Evolutionary conservation across 1,139 yeast species (phyloP), one percentile per base, ranked within the genome.

Genomic region (Scheffersomyces cryptocercus): DNA sequence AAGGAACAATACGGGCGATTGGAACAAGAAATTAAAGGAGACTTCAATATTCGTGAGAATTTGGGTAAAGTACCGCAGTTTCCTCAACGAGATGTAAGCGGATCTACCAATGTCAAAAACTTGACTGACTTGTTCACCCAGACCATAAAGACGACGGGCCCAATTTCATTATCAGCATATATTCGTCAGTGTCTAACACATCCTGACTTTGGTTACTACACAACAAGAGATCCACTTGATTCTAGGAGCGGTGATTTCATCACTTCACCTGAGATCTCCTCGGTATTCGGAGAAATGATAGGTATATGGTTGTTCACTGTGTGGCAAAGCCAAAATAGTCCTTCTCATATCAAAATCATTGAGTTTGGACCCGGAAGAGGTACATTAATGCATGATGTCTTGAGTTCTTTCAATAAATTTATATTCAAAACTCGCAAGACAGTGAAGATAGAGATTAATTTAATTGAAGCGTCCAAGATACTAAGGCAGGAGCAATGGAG

Each of bases 281-380:
- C 88, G 38, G 85, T 88, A 67, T 88, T 88, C 69, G 96, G 96
- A 9, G 96, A 88, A 59, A 79, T 88, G 71, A 75, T 88, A 43
- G 96, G 95, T 0, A 68, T 88, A 8, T 88, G 95, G 90, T 68
- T 76, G 44, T 80, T 70, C 47, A 70, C 77, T 14, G 74, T 79
- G 24, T 87, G 91, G 88, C 56, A 77, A 41, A 64, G 70, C 3
- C 91, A 85, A 54, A 70, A 73, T 2, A 65, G 62, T 35, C 88
- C 90, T 0, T 29, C 50, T 2, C 50, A 58, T 7, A 65, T 84
- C 29, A 70, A 85, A 43, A 56, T 88, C n/a, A 71, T 88, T n/a
- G 96, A 88, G 61, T 81, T 88, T 61, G 96, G 96, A 0, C 96
- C 96, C 0, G 96, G 96, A 4, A 75, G 77, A 54, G 96, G 96